These are phyloP conservation scores for Aulographum hederae DNA, from an alignment of 2,329 filamentous ascomycete species.

Conservation along the genomic window DNA sequence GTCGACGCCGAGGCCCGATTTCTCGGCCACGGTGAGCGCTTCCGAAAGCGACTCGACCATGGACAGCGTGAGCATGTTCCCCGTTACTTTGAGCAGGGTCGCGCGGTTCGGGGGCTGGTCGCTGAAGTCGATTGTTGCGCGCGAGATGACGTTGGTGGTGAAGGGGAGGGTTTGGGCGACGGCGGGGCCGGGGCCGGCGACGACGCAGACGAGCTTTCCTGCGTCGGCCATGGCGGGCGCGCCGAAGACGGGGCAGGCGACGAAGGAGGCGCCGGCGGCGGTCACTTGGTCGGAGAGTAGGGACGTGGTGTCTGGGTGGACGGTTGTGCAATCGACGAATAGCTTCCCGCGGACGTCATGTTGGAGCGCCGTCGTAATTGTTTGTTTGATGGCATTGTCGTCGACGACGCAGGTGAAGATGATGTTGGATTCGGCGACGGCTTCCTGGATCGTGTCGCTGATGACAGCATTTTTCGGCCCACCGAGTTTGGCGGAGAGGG, in stretches of 20 bases:
- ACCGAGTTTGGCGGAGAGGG: constrained; percentile 41
- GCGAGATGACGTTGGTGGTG: constrained; percentile 53
- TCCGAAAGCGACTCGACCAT: constrained; percentile 69
- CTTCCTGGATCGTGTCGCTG: constrained; percentile 44
- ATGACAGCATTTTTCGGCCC: constrained; percentile 44
- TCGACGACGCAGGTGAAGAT: constrained; percentile 71
- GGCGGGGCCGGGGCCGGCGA: constrained; percentile 43
- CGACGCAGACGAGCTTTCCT: constrained; percentile 54
- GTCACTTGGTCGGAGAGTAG: constrained; percentile 39
- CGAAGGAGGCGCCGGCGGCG: constrained; percentile 48
- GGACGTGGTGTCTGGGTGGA: constrained; percentile 67
- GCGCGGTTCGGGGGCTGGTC: constrained; percentile 51
- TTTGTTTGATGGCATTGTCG: constrained; percentile 51
- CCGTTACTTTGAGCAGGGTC: constrained; percentile 59
- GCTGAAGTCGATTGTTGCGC: constrained; percentile 50
- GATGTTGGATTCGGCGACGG: constrained; percentile 50
- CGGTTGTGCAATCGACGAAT: constrained; percentile 73
- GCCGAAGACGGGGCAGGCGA: constrained; percentile 53
- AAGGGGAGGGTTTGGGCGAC: constrained; percentile 51
- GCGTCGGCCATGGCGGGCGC: constrained; percentile 51
- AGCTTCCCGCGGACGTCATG: constrained; percentile 49
- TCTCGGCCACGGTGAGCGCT: constrained; percentile 63
- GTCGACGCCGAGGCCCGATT: constrained; percentile 53
- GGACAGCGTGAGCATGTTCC: constrained; percentile 72
- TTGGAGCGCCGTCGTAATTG: constrained; percentile 39